phyloP scores from a whole-genome alignment of 202 grass and related monocot species.

The Cymbopogon flexuosus region DNA sequence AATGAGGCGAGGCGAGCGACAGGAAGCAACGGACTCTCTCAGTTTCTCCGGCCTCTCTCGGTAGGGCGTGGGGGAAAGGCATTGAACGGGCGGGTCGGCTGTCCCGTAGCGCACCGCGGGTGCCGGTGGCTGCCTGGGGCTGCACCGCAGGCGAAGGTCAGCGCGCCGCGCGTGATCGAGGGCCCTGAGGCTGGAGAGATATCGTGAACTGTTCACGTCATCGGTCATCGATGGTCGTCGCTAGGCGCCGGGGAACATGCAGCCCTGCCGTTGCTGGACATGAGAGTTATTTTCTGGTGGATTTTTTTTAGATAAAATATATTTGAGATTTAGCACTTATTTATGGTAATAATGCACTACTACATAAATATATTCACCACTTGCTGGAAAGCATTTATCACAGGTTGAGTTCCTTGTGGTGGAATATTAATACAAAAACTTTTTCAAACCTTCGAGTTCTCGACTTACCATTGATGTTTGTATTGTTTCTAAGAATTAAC shows the following conservation, averaged over 20 bases:
- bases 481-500: too few relatives aligned
- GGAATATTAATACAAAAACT: too few relatives aligned
- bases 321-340: too few relatives aligned
- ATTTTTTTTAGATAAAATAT: background rate
- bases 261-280: background rate
- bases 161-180: background rate
- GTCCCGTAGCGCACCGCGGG: background rate
- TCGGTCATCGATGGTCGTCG: background rate
- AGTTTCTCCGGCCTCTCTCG: background rate
- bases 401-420: too few relatives aligned
- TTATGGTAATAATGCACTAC: too few relatives aligned
- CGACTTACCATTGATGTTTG: too few relatives aligned
- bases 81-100: background rate
- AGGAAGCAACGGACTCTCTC: too few relatives aligned
- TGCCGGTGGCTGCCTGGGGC: constrained; percentile 5
- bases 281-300: background rate
- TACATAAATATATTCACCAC: too few relatives aligned
- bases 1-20: background rate
- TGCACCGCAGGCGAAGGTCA: too few relatives aligned
- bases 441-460: too few relatives aligned
- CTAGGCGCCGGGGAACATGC: background rate
- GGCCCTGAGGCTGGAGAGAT: background rate
- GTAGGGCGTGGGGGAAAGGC: background rate
- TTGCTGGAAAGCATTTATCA: too few relatives aligned
- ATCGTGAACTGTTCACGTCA: background rate